phyloP scores from a whole-genome alignment of 2,329 filamentous ascomycete genomes.

The Epicoccum nigrum region DNA sequence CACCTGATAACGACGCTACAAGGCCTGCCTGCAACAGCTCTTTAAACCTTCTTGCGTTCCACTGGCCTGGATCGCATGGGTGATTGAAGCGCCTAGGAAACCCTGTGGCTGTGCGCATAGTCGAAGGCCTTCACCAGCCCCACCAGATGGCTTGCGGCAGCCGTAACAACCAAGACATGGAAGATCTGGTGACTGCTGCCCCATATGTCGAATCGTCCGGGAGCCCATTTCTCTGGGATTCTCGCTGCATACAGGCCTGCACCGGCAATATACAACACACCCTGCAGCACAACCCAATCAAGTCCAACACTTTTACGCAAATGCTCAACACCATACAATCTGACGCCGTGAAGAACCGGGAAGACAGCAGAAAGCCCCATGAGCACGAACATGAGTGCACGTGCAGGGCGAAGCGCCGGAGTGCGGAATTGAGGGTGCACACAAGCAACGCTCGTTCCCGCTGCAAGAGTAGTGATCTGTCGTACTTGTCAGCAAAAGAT shows the following conservation, averaged over 20 bases:
- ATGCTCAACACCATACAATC: constrained; percentile 68
- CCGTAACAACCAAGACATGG: constrained; percentile 84
- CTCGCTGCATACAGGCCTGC: constrained; percentile 85
- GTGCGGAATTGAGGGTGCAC: constrained; percentile 84
- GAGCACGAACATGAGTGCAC: constrained; percentile 86
- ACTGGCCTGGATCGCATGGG: too few species aligned
- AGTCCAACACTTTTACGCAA: constrained; percentile 79
- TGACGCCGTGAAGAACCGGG: constrained; percentile 78
- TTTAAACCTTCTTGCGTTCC: too few species aligned
- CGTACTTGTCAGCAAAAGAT: not conserved
- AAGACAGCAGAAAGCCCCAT: constrained; percentile 85
- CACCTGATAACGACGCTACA: too few species aligned
- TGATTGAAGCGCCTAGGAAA: too few species aligned
- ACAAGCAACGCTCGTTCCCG: constrained; percentile 77
- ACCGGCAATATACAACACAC: constrained; percentile 82
- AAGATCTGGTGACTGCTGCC: constrained; percentile 97
- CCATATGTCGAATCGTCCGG: constrained; percentile 85
- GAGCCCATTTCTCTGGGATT: constrained; percentile 79
- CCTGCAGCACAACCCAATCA: constrained; percentile 79
- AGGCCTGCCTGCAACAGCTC: too few species aligned
- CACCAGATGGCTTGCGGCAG: constrained; percentile 79
- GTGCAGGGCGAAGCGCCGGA: constrained; percentile 80
- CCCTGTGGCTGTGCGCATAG: constrained; percentile 67
- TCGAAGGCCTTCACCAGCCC: constrained; percentile 87
- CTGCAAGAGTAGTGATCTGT: constrained; percentile 79